Evolutionary conservation across 495 filamentous ascomycete genomes (phyloP), one percentile per base, ranked within the genome.

Genomic region (Sporormia fimetaria): DNA sequence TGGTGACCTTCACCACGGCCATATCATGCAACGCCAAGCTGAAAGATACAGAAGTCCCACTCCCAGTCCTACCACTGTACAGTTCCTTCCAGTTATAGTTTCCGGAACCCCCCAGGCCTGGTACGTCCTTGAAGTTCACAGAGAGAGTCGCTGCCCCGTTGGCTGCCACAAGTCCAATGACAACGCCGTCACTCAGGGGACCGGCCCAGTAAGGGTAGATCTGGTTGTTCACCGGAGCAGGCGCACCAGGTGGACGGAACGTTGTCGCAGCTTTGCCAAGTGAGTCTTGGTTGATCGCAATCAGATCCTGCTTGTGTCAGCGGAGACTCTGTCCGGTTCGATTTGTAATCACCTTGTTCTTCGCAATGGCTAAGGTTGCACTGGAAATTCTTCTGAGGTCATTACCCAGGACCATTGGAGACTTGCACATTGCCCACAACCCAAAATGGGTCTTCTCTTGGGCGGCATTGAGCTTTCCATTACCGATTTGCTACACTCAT

Each of bases 401-500:
- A 1, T 58, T 69, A 1, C 71, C 70, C 25, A 78, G 70, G 15
- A 67, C 56, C 4, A 77, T 58, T 0, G 72, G 69, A 10, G 67
- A 71, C 52, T 76, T 76, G 38, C 68, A 51, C 20, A 73, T 69
- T 30, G 68, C 69, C 73, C 73, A 77, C 30, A 77, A 51, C 1
- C 65, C 64, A 42, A 77, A 74, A 52, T 76, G 74, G 0, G 68
- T 65, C 26, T 65, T 60, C 16, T 52, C 35, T 37, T 56, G 32
- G 3, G 18, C 25, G 12, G 3, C 21, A 9, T 12, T 47, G 7
- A 47, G 24, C 9, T 22, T 24, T 4, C 42, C 36, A 16, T 49
- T 46, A 15, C 46, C 35, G 14, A 54, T 25, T 18, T 71, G 65
- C 36, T 44, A 73, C 7, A 7, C 25, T n/a, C 14, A 20, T 57